Conservation (phyloP, 805 yeast genomes). For the Monosporozyma siamensis region DNA sequence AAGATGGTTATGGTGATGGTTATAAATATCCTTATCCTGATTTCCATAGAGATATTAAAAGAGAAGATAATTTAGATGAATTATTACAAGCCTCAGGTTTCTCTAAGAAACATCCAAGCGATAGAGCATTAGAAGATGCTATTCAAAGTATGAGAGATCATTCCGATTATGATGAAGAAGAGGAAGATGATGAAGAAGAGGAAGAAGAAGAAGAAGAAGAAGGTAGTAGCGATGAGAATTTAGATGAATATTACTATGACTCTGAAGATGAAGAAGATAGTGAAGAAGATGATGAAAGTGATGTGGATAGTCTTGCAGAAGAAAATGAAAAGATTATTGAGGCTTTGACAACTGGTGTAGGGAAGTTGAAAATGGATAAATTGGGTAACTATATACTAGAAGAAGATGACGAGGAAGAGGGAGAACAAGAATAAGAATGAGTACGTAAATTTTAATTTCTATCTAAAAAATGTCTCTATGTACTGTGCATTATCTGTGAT, state of each 20-base stretch:
- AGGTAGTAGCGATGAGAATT: too few species aligned
- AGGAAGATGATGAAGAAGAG: constrained; percentile 30
- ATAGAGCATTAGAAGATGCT: constrained; percentile 67
- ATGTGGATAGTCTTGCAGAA: constrained; percentile 31
- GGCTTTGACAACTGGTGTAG: constrained; percentile 56
- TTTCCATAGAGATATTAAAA: constrained; percentile 63
- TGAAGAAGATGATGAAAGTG: constrained; percentile 24
- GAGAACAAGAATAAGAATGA: not conserved
- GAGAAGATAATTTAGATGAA: constrained; percentile 66
- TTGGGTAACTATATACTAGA: constrained; percentile 73
- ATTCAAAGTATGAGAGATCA: constrained; percentile 51
- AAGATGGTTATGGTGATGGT: constrained; percentile 76
- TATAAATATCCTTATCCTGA: constrained; percentile 68
- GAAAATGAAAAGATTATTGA: constrained; percentile 57
- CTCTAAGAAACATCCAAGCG: constrained; percentile 43
- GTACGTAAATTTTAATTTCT: too few species aligned
- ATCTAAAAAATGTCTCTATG: too few species aligned
- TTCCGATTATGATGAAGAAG: constrained; percentile 25
- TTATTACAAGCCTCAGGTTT: constrained; percentile 88
- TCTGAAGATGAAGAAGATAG: constrained; percentile 26
- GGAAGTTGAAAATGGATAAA: constrained; percentile 68
- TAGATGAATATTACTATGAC: constrained; percentile 24
- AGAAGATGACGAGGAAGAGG: constrained; percentile 15
- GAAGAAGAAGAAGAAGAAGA: constrained; percentile 55
- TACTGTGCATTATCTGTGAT: too few species aligned